Percentiles rank a stretch among this genome's conserved stretches.
Evolutionary conservation across 306 rosid species (phyloP).

Genomic region (Quercus agrifolia): DNA sequence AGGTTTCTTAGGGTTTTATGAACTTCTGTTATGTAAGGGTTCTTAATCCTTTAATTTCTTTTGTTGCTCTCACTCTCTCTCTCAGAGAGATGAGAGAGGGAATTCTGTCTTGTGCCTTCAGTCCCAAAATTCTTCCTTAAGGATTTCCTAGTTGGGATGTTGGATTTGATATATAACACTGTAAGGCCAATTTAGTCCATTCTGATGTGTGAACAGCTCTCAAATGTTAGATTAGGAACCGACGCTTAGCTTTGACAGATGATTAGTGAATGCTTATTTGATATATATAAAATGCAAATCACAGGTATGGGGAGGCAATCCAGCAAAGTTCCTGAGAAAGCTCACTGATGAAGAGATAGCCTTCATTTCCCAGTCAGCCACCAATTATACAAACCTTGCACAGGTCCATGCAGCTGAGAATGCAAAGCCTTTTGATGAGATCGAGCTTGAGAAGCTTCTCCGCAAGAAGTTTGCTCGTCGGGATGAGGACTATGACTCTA

Average conservation of each 20-base stretch:
- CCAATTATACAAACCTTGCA: slow-evolving; percentile 78
- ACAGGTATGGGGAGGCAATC: slow-evolving; percentile 98
- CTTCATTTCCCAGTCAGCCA: slow-evolving; percentile 80
- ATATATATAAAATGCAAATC: not conserved
- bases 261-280: not conserved
- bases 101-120: not conserved
- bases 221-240: not conserved
- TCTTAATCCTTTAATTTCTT: not conserved
- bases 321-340: slow-evolving; percentile 90
- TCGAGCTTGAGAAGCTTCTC: slow-evolving; percentile 81
- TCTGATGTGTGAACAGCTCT: not conserved
- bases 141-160: not conserved
- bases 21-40: not conserved
- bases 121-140: not conserved
- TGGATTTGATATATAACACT: not conserved
- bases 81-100: not conserved
- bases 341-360: slow-evolving; percentile 82
- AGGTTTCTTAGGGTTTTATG: not conserved
- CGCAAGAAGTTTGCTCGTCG: slow-evolving; percentile 79
- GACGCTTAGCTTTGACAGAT: not conserved
- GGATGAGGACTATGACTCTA: slow-evolving; percentile 84
- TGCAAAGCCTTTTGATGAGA: slow-evolving; percentile 66
- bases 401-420: slow-evolving; percentile 96
- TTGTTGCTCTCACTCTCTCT: not conserved
- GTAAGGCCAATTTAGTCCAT: not conserved